Percentiles rank a stretch among this genome's conserved stretches.
Conservation (phyloP, 768 basidiomycete genomes). For the Lepiota venenata region DNA sequence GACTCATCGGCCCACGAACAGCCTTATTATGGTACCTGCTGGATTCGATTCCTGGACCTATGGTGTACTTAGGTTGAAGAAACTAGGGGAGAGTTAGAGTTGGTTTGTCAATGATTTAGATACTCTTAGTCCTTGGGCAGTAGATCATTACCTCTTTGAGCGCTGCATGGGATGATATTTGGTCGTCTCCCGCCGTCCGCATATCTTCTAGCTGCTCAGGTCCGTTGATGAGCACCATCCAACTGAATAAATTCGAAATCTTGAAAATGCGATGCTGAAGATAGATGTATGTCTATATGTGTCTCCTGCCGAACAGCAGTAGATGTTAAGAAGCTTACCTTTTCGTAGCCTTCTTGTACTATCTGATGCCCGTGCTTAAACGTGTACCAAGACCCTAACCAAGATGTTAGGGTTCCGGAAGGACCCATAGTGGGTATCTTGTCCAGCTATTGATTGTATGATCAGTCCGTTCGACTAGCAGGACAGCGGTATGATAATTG, state of each 20-base stretch:
- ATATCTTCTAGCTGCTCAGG: constrained; percentile 45
- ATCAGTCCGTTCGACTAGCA: too few species aligned
- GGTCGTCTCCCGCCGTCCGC: constrained; percentile 29
- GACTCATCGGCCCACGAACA: constrained; percentile 30
- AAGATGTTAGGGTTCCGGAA: neutral
- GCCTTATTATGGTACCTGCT: constrained; percentile 36
- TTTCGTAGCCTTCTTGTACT: constrained; percentile 22
- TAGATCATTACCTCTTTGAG: constrained; percentile 22
- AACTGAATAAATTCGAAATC: constrained; percentile 13
- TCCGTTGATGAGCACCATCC: constrained; percentile 32
- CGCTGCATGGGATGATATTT: constrained; percentile 26
- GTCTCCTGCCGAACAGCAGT: neutral
- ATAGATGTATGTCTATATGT: neutral
- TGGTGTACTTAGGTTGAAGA: constrained; percentile 30
- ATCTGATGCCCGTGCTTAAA: constrained; percentile 20
- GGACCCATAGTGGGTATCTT: constrained; percentile 3
- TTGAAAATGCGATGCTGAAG: constrained; percentile 20
- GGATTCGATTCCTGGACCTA: constrained; percentile 26
- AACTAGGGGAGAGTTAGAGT: constrained; percentile 14
- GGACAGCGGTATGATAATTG: too few species aligned
- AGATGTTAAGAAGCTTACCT: constrained; percentile 6
- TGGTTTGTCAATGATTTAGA: neutral
- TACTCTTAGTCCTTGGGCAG: constrained; percentile 14
- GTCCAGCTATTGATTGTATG: neutral
- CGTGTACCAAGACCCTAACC: neutral